Evolutionary conservation across 352 stramenopile species (phyloP).

Genomic region (Blastocystis hominis): DNA sequence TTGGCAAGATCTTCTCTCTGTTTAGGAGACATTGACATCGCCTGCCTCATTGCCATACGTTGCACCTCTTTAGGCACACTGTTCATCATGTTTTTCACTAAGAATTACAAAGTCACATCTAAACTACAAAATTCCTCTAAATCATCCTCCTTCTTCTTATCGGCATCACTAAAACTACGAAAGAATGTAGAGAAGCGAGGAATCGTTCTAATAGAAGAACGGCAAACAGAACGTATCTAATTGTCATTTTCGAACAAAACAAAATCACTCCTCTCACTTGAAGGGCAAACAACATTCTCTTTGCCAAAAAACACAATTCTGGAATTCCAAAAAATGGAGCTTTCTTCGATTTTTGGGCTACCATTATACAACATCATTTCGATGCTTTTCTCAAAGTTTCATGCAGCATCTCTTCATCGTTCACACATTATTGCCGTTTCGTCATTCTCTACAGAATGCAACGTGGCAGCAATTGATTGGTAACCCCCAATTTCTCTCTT

Average conservation of each 20-base stretch:
- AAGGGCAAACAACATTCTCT: neutral
- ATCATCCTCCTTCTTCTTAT: neutral
- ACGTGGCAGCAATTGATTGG: neutral
- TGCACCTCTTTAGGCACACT: neutral
- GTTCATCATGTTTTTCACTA: conserved; percentile 32
- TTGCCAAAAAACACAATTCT: neutral
- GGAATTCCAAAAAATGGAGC: neutral
- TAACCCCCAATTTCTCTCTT: neutral
- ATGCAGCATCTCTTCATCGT: too few relatives aligned
- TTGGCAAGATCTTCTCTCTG: conserved; percentile 11
- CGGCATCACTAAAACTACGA: neutral
- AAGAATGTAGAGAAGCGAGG: neutral
- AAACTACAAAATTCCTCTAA: neutral
- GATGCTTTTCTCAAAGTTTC: too few relatives aligned
- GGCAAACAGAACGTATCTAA: neutral
- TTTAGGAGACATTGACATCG: conserved; percentile 38
- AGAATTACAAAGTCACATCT: neutral
- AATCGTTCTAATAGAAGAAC: neutral
- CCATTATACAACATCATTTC: too few relatives aligned
- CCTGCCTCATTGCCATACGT: conserved; percentile 23
- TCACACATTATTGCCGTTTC: neutral
- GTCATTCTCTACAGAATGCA: neutral
- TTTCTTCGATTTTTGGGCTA: too few relatives aligned
- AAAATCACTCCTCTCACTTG: neutral
- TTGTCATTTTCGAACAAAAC: neutral